These are phyloP conservation scores for Saturnispora diversa DNA, from an alignment of 805 yeast genomes.

Conservation along the genomic window DNA sequence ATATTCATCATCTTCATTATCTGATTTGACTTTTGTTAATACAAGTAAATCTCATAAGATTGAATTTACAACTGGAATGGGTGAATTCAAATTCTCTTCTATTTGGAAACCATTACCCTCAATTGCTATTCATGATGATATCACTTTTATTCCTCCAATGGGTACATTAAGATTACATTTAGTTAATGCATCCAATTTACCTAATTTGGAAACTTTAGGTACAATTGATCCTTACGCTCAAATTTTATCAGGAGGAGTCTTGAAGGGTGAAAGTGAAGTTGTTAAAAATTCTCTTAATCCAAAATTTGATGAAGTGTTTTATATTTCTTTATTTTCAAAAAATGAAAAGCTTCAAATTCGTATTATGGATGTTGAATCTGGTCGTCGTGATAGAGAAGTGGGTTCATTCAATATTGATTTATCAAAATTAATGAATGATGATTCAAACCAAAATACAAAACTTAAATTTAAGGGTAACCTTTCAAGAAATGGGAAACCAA, in stretches of 20 bases:
- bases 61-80: conserved; percentile 41
- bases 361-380: conserved; percentile 60
- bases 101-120: conserved; percentile 65
- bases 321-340: conserved; percentile 52
- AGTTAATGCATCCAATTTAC: conserved; percentile 43
- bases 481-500: conserved; percentile 16
- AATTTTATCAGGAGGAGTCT: conserved; percentile 49
- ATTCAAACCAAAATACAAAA: conserved; percentile 13
- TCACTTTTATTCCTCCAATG: conserved; percentile 47
- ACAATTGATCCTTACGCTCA: conserved; percentile 69
- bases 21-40: conserved; percentile 43
- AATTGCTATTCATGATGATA: conserved; percentile 38
- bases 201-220: conserved; percentile 58
- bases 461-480: conserved; percentile 10
- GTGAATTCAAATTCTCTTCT: conserved; percentile 47
- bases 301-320: conserved; percentile 48
- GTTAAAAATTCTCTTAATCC: conserved; percentile 51
- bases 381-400: conserved; percentile 49
- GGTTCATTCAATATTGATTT: conserved; percentile 44
- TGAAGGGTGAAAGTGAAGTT: conserved; percentile 46
- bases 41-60: conserved; percentile 44
- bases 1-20: conserved; percentile 42
- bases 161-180: conserved; percentile 60
- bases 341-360: conserved; percentile 52
- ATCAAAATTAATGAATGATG: conserved; percentile 9